phyloP scores from a whole-genome alignment of 192 early-diverging fungal species.

The Linnemannia exigua region DNA sequence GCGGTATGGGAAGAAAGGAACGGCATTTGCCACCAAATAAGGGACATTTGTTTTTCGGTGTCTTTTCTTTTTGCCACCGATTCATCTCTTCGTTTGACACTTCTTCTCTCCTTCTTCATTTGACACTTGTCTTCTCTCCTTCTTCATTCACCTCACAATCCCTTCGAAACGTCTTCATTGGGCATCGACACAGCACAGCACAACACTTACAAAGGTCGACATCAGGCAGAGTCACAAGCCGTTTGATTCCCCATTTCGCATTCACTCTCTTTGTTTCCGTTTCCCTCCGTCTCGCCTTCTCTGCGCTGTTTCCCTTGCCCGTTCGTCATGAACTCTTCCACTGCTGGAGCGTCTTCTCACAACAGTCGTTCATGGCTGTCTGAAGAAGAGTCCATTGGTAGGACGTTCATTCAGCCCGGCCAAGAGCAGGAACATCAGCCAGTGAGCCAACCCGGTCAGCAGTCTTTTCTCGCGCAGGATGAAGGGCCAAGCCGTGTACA shows the following conservation, averaged over 20 bases:
- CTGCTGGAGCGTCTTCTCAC: background rate
- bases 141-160: background rate
- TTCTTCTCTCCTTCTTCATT: background rate
- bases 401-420: background rate
- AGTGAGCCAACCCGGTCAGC: background rate
- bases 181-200: background rate
- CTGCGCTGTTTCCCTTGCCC: background rate
- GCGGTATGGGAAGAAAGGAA: background rate
- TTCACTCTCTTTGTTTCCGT: background rate
- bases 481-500: background rate
- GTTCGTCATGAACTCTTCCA: background rate
- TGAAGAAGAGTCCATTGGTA: background rate
- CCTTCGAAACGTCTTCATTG: background rate
- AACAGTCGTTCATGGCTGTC: background rate
- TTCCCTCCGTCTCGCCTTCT: background rate
- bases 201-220: background rate
- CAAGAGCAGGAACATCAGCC: background rate
- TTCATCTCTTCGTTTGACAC: background rate
- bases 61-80: background rate
- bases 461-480: background rate
- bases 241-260: background rate
- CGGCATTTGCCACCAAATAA: slow-evolving; percentile 8
- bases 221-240: background rate
- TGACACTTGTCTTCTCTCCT: background rate
- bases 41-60: background rate